Percentiles rank a stretch among this genome's conserved stretches.
Conservation (phyloP, 345 rosid species). For the Combretum micranthum region DNA sequence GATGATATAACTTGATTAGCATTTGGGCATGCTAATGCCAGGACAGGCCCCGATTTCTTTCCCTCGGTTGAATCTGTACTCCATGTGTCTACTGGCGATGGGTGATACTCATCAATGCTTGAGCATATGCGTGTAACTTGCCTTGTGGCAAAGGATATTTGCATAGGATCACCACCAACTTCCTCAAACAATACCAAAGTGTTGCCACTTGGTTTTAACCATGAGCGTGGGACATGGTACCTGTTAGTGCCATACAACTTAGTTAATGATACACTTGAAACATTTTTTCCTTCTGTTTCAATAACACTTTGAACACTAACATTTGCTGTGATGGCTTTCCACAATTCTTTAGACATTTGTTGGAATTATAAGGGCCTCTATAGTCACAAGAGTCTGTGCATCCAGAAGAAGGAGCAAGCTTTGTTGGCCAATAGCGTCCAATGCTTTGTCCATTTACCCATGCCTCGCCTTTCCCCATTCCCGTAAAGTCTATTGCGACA, state of each 20-base stretch:
- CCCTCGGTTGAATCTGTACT: constrained; percentile 34
- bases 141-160: constrained; percentile 47
- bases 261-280: constrained; percentile 8
- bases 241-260: constrained; percentile 24
- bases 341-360: constrained; percentile 77
- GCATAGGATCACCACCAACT: constrained; percentile 77
- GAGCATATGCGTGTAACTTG: constrained; percentile 50
- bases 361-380: constrained; percentile 59
- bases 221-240: constrained; percentile 88
- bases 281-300: background rate
- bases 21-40: constrained; percentile 47
- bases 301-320: constrained; percentile 36
- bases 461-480: constrained; percentile 91
- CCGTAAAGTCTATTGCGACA: constrained; percentile 76
- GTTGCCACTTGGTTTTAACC: constrained; percentile 70
- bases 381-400: constrained; percentile 67
- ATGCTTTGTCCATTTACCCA: constrained; percentile 98
- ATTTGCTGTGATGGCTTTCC: constrained; percentile 83
- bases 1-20: constrained; percentile 71
- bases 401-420: constrained; percentile 37
- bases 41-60: constrained; percentile 32
- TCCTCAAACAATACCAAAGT: constrained; percentile 82
- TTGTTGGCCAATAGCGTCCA: constrained; percentile 90
- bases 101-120: constrained; percentile 67
- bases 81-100: constrained; percentile 70